Percentiles rank a stretch among this genome's conserved stretches.
Evolutionary conservation across 768 basidiomycete genomes (phyloP).

Genomic region (Phanerodontia chrysosporium): DNA sequence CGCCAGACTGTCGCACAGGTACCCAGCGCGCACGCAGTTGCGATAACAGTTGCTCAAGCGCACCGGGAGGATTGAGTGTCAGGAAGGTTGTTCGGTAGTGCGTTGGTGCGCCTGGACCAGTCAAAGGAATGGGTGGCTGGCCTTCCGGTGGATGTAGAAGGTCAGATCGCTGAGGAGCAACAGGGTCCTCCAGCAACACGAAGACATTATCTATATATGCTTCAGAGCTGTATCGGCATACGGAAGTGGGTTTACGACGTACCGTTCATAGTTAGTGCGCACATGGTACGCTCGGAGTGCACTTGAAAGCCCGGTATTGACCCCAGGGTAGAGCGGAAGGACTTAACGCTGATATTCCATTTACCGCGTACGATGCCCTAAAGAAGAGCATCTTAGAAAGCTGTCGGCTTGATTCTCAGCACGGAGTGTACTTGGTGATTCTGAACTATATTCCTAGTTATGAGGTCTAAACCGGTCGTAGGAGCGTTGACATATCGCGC

Average conservation of each 20-base stretch:
- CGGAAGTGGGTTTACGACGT: neutral
- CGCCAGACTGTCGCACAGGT: constrained; percentile 51
- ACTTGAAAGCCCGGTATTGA: constrained; percentile 47
- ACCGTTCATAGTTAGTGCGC: constrained; percentile 69
- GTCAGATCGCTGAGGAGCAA: constrained; percentile 64
- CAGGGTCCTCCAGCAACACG: constrained; percentile 72
- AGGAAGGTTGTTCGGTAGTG: constrained; percentile 78
- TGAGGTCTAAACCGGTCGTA: constrained; percentile 60
- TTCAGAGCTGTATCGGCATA: neutral
- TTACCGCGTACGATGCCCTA: constrained; percentile 59
- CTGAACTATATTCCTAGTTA: constrained; percentile 60
- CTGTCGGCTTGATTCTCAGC: constrained; percentile 8
- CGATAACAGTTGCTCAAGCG: constrained; percentile 67
- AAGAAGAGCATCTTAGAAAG: constrained; percentile 4
- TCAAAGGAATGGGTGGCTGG: constrained; percentile 7
- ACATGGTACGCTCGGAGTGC: constrained; percentile 65
- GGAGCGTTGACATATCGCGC: constrained; percentile 86
- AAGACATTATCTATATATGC: constrained; percentile 54
- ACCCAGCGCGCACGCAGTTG: constrained; percentile 78
- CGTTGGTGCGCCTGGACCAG: constrained; percentile 27
- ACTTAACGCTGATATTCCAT: constrained; percentile 69
- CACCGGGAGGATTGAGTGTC: constrained; percentile 68
- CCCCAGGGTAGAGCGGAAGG: constrained; percentile 71
- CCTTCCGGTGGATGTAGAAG: constrained; percentile 30
- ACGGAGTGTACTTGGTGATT: constrained; percentile 59